These are phyloP conservation scores for Draba incana DNA, from an alignment of 345 rosid genomes.

Conservation along the genomic window DNA sequence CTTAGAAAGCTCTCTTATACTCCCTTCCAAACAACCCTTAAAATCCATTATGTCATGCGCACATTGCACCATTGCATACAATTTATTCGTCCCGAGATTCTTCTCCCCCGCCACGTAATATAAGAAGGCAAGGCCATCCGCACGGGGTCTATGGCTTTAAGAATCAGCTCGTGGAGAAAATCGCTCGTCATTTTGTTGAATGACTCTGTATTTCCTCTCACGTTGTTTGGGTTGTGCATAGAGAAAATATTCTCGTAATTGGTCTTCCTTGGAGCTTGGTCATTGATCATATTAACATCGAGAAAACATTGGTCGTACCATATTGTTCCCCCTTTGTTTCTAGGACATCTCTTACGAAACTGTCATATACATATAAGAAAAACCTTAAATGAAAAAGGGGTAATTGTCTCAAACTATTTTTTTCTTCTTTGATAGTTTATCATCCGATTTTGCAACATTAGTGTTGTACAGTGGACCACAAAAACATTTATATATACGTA, in stretches of 20 bases:
- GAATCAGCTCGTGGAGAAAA: conserved; percentile 37
- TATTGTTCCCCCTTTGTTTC: conserved; percentile 43
- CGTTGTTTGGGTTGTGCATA: conserved; percentile 24
- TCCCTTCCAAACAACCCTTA: conserved; percentile 27
- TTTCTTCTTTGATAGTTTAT: too few relatives aligned
- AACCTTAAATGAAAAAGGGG: too few relatives aligned
- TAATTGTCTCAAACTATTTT: too few relatives aligned
- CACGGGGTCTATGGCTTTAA: neutral
- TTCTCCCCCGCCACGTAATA: conserved; percentile 7
- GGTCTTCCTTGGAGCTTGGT: neutral
- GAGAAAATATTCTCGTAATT: neutral
- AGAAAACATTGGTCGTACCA: conserved; percentile 58
- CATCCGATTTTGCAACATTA: too few relatives aligned
- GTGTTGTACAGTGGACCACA: too few relatives aligned
- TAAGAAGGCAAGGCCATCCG: conserved; percentile 30
- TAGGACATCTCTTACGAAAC: conserved; percentile 41
- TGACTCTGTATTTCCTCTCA: conserved; percentile 30
- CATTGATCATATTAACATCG: conserved; percentile 43
- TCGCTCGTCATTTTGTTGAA: conserved; percentile 45
- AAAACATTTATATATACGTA: neutral
- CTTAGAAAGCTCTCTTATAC: conserved; percentile 23
- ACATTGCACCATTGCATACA: conserved; percentile 25
- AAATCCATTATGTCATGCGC: neutral
- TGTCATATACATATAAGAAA: neutral
- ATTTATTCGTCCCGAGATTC: conserved; percentile 10